These are phyloP conservation scores for Antarctomyces pellizariae DNA, from an alignment of 495 filamentous ascomycete species.

Conservation along the genomic window DNA sequence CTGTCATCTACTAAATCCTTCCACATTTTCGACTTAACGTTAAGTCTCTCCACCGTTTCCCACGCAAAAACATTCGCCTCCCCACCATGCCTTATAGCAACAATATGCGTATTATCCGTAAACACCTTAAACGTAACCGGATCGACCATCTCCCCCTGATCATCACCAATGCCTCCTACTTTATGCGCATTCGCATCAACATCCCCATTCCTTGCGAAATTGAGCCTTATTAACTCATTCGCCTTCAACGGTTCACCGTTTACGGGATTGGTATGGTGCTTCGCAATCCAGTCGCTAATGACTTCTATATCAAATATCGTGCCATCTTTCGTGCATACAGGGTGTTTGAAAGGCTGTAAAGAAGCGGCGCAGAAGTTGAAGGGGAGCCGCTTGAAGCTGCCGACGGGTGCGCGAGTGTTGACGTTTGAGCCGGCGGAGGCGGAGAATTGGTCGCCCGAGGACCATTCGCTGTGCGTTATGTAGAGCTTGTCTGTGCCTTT, in stretches of 20 bases:
- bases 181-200: conserved; percentile 17
- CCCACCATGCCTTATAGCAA: conserved; percentile 51
- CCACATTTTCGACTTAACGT: conserved; percentile 97
- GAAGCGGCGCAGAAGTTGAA: conserved; percentile 97
- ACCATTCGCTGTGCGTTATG: conserved; percentile 92
- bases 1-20: conserved; percentile 68
- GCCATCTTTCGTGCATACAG: conserved; percentile 57
- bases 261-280: conserved; percentile 77
- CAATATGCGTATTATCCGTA: conserved; percentile 93
- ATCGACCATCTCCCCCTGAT: conserved; percentile 66
- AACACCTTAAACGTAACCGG: conserved; percentile 94
- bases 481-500: conserved; percentile 51
- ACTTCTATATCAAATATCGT: conserved; percentile 74
- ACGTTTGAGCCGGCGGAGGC: conserved; percentile 53
- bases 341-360: conserved; percentile 73
- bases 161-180: conserved; percentile 13
- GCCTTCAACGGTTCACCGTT: conserved; percentile 54
- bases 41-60: conserved; percentile 85
- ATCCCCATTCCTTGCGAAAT: conserved; percentile 80
- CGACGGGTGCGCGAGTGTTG: conserved; percentile 24
- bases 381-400: conserved; percentile 67
- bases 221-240: conserved; percentile 72
- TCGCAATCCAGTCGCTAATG: conserved; percentile 78
- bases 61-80: conserved; percentile 89
- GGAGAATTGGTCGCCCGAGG: conserved; percentile 66